phyloP scores from a whole-genome alignment of 2,329 filamentous ascomycete species.

The Didymella segeticola region DNA sequence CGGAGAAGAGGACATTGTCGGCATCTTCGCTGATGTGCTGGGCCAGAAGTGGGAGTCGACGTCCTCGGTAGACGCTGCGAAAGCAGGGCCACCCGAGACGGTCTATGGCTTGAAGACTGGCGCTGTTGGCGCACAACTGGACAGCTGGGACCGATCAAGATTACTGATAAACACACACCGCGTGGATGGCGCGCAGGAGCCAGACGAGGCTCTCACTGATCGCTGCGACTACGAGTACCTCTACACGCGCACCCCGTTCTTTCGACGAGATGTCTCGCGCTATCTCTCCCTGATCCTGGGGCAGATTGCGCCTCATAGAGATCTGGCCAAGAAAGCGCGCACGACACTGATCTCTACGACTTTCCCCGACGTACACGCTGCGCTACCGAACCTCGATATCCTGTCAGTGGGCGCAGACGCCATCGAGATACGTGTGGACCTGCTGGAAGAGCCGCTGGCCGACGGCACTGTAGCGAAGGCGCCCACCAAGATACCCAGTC shows the following conservation, averaged over 20 bases:
- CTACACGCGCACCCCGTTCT: constrained; percentile 75
- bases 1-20: constrained; percentile 76
- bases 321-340: constrained; percentile 76
- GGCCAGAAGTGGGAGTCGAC: constrained; percentile 74
- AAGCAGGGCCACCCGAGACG: constrained; percentile 63
- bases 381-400: constrained; percentile 84
- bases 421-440: constrained; percentile 82
- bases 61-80: constrained; percentile 61
- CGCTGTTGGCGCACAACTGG: constrained; percentile 64
- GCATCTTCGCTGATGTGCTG: constrained; percentile 77
- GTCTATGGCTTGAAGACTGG: constrained; percentile 71
- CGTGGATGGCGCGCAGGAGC: constrained; percentile 67
- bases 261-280: constrained; percentile 76
- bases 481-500: constrained; percentile 73
- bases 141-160: constrained; percentile 63
- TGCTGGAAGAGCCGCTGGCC: constrained; percentile 73
- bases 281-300: constrained; percentile 82
- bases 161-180: constrained; percentile 80
- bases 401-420: constrained; percentile 86
- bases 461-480: constrained; percentile 67
- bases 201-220: constrained; percentile 69
- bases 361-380: constrained; percentile 83
- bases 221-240: constrained; percentile 86
- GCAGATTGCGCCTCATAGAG: constrained; percentile 78
- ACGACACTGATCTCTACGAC: constrained; percentile 89